Conservation (phyloP, 331 rosid genomes). For the Cucumis variabilis region DNA sequence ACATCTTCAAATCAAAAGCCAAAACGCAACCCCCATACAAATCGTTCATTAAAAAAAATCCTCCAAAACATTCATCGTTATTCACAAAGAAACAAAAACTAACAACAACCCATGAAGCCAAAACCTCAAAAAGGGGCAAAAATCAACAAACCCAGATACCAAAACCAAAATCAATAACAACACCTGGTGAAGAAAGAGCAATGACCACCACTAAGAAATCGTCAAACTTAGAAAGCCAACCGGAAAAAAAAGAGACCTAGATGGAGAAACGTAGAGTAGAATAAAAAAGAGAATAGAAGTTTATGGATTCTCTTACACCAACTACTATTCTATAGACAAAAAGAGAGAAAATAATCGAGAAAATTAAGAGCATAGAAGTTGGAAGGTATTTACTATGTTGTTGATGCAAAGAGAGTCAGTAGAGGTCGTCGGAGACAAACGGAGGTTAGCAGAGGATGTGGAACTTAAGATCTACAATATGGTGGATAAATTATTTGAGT, state of each 20-base stretch:
- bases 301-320: too few relatives aligned
- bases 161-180: background rate
- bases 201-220: background rate
- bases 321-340: too few relatives aligned
- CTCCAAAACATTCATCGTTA: conserved; percentile 12
- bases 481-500: too few relatives aligned
- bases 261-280: conserved; percentile 1
- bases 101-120: background rate
- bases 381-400: too few relatives aligned
- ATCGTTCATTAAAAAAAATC: background rate
- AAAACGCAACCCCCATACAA: background rate
- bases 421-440: too few relatives aligned
- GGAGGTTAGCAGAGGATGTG: too few relatives aligned
- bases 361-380: too few relatives aligned
- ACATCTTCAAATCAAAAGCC: conserved; percentile 9
- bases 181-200: conserved; percentile 40
- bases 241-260: conserved; percentile 4
- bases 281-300: background rate
- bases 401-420: too few relatives aligned
- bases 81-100: background rate
- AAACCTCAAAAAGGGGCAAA: background rate
- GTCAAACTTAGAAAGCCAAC: background rate
- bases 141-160: conserved; percentile 28
- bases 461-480: too few relatives aligned
- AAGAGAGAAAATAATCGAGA: too few relatives aligned